phyloP scores from a whole-genome alignment of 352 stramenopile species.

The Pythium coloratum region DNA sequence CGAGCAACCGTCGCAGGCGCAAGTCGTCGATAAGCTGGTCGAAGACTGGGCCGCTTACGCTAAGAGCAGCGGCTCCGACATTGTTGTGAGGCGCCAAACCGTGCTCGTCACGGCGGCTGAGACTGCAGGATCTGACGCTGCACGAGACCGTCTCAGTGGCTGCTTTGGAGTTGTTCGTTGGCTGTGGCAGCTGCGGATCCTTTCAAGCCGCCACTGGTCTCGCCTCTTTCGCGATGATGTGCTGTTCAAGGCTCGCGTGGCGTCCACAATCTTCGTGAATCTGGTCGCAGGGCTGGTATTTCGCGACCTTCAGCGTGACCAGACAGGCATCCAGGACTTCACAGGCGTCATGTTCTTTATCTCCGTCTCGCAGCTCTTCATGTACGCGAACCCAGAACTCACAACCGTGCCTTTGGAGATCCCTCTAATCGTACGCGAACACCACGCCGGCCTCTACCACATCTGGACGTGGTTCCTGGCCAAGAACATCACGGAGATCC shows the following conservation, averaged over 20 bases:
- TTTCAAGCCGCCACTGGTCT: slow-evolving; percentile 23
- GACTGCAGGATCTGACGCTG: background rate
- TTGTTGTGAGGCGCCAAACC: slow-evolving; percentile 9
- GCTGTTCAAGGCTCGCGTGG: slow-evolving; percentile 30
- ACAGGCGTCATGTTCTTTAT: slow-evolving; percentile 50
- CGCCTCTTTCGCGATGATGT: slow-evolving; percentile 31
- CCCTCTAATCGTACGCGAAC: slow-evolving; percentile 35
- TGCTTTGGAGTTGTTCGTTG: background rate
- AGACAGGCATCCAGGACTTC: slow-evolving; percentile 36
- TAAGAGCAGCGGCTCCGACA: slow-evolving; percentile 6
- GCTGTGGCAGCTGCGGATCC: slow-evolving; percentile 2
- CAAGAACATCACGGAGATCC: slow-evolving; percentile 40
- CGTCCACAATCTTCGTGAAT: slow-evolving; percentile 30
- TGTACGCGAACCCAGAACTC: slow-evolving; percentile 34
- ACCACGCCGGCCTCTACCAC: slow-evolving; percentile 35
- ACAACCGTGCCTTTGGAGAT: slow-evolving; percentile 34
- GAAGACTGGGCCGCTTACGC: slow-evolving; percentile 9
- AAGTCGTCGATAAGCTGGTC: slow-evolving; percentile 18
- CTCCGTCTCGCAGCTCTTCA: slow-evolving; percentile 51
- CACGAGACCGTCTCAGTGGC: background rate
- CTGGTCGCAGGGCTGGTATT: slow-evolving; percentile 35
- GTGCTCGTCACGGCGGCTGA: background rate
- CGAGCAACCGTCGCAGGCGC: slow-evolving; percentile 1
- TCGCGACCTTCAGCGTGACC: slow-evolving; percentile 28
- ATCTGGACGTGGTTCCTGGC: slow-evolving; percentile 34